Evolutionary conservation across 495 filamentous ascomycete genomes (phyloP).

Genomic region (Staphylotrichum tortipilum): DNA sequence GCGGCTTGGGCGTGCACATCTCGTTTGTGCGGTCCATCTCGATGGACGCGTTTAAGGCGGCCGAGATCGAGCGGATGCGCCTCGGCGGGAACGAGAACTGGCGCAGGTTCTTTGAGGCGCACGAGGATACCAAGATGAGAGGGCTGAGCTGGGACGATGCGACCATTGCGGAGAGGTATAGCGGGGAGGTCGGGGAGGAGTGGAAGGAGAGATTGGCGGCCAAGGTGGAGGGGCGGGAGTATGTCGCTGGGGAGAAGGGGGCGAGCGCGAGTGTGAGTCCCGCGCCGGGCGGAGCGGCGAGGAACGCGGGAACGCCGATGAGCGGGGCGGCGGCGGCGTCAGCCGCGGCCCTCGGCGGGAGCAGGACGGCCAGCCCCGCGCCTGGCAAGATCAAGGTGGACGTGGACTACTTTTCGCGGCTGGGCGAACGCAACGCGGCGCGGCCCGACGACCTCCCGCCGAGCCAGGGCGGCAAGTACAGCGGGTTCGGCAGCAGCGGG

Average conservation of each 20-base stretch:
- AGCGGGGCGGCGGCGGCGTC: conserved; percentile 43
- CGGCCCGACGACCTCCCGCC: conserved; percentile 68
- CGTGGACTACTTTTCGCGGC: conserved; percentile 80
- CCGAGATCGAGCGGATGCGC: conserved; percentile 80
- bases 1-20: conserved; percentile 92
- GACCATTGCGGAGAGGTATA: conserved; percentile 76
- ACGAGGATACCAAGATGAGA: conserved; percentile 53
- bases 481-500: conserved; percentile 84
- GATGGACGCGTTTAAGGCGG: conserved; percentile 94
- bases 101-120: conserved; percentile 70
- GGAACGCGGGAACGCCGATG: conserved; percentile 31
- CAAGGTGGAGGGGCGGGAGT: conserved; percentile 78
- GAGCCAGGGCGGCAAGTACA: conserved; percentile 84
- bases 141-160: conserved; percentile 63
- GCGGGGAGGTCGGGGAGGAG: conserved; percentile 81
- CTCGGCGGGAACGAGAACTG: conserved; percentile 79
- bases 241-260: conserved; percentile 54
- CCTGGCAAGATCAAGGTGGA: conserved; percentile 50
- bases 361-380: conserved; percentile 56
- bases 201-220: conserved; percentile 84
- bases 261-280: conserved; percentile 20
- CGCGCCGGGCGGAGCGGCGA: conserved; percentile 22
- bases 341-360: conserved; percentile 50
- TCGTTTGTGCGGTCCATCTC: conserved; percentile 93
- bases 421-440: conserved; percentile 72